phyloP scores from a whole-genome alignment of 352 stramenopile species.

The Phytophthora quininea region DNA sequence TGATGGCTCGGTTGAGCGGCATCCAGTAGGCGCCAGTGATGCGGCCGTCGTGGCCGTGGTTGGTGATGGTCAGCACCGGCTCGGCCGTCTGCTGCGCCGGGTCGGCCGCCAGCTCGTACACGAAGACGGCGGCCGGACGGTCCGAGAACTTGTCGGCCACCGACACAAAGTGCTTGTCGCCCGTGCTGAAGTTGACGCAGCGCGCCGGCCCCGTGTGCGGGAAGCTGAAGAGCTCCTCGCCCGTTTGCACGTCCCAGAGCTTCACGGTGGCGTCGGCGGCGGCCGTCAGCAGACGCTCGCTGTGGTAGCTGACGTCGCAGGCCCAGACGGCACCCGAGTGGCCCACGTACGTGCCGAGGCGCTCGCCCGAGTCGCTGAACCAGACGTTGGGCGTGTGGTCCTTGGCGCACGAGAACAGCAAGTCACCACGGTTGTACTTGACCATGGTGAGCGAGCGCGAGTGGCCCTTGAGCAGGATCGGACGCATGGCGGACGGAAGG shows the following conservation, averaged over 20 bases:
- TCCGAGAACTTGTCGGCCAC: conserved; percentile 88
- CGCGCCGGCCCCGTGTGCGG: conserved; percentile 79
- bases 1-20: conserved; percentile 87
- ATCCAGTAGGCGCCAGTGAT: conserved; percentile 88
- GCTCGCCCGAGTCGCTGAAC: conserved; percentile 96
- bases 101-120: conserved; percentile 82
- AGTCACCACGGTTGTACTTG: conserved; percentile 99
- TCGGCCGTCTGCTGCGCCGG: conserved; percentile 60
- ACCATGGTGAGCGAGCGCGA: conserved; percentile 98
- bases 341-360: conserved; percentile 96
- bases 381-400: conserved; percentile 97
- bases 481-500: conserved; percentile 79
- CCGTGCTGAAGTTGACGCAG: conserved; percentile 88
- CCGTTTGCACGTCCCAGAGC: conserved; percentile 92
- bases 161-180: conserved; percentile 85
- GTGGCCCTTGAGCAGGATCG: conserved; percentile 99
- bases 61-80: conserved; percentile 75
- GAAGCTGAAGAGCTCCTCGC: conserved; percentile 89
- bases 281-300: conserved; percentile 94
- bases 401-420: conserved; percentile 98
- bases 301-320: conserved; percentile 94
- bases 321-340: conserved; percentile 98
- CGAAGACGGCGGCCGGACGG: conserved; percentile 73
- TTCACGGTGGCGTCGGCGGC: conserved; percentile 94
- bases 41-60: conserved; percentile 80